Evolutionary conservation across 2,329 filamentous ascomycete species (phyloP).

Genomic region (Sporothrix sp.): DNA sequence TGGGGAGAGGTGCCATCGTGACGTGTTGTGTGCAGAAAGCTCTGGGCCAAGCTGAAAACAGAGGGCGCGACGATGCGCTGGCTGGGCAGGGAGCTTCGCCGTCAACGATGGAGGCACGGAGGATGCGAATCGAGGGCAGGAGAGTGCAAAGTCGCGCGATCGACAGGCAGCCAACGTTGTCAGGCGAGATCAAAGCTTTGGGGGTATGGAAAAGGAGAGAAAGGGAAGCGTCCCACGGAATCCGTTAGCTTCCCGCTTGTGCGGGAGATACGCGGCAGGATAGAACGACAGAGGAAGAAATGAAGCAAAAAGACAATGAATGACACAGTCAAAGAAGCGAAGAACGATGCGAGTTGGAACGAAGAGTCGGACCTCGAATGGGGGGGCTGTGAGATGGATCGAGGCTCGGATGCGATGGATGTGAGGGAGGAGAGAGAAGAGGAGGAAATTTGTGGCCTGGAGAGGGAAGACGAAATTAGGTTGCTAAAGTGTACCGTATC

Average conservation of each 20-base stretch:
- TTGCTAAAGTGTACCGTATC: slow-evolving; percentile 16
- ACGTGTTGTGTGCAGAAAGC: slow-evolving; percentile 6
- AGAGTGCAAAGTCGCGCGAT: background rate
- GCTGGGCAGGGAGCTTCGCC: background rate
- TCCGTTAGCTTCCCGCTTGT: slow-evolving; percentile 12
- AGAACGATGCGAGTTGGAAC: background rate
- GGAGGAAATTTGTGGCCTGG: slow-evolving; percentile 9
- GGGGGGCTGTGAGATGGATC: background rate
- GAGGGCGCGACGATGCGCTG: slow-evolving; percentile 8
- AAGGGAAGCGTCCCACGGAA: background rate
- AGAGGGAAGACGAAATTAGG: slow-evolving; percentile 13
- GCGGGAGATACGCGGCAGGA: slow-evolving; percentile 9
- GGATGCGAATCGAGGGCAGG: background rate
- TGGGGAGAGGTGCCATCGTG: slow-evolving; percentile 30
- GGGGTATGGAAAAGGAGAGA: background rate
- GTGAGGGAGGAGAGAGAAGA: slow-evolving; percentile 5
- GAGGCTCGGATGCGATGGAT: slow-evolving; percentile 14
- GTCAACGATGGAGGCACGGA: background rate
- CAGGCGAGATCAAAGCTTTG: slow-evolving; percentile 2
- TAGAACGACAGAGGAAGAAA: background rate
- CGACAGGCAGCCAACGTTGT: background rate
- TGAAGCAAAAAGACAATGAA: slow-evolving; percentile 9
- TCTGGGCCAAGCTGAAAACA: background rate
- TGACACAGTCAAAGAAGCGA: slow-evolving; percentile 14
- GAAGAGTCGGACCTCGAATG: slow-evolving; percentile 4